phyloP scores from a whole-genome alignment of 1,139 yeast genomes.

The Pichia sp. region DNA sequence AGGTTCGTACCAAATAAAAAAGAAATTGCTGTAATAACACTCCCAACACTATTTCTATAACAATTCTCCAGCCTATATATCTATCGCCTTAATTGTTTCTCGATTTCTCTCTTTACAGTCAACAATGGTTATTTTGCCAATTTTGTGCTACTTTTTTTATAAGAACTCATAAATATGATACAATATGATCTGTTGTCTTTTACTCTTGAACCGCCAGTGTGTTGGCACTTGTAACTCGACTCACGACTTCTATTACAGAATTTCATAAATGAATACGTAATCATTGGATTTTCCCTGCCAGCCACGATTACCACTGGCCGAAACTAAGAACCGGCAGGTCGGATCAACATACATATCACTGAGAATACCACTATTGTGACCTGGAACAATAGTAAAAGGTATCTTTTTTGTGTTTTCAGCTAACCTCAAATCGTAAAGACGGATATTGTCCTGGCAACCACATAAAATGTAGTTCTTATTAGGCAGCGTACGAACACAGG shows the following conservation, averaged over 20 bases:
- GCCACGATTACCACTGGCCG: slow-evolving; percentile 93
- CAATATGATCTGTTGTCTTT: too few species aligned
- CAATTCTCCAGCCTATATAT: too few species aligned
- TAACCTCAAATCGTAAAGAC: slow-evolving; percentile 64
- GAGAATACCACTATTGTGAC: slow-evolving; percentile 51
- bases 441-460: slow-evolving; percentile 84
- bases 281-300: slow-evolving; percentile 87
- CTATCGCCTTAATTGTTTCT: too few species aligned
- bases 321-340: slow-evolving; percentile 77
- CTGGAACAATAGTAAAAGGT: slow-evolving; percentile 56
- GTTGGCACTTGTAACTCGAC: too few species aligned
- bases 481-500: slow-evolving; percentile 74
- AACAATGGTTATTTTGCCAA: too few species aligned
- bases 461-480: slow-evolving; percentile 72
- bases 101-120: too few species aligned
- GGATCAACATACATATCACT: slow-evolving; percentile 68
- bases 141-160: too few species aligned
- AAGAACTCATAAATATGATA: too few species aligned
- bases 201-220: too few species aligned
- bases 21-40: too few species aligned
- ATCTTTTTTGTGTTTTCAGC: slow-evolving; percentile 31
- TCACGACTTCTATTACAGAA: slow-evolving; percentile 21
- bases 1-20: too few species aligned
- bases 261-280: slow-evolving; percentile 71
- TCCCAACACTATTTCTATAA: too few species aligned